Evolutionary conservation across 2,329 filamentous ascomycete species (phyloP).

Genomic region (Lecanoromycetidae sp.): DNA sequence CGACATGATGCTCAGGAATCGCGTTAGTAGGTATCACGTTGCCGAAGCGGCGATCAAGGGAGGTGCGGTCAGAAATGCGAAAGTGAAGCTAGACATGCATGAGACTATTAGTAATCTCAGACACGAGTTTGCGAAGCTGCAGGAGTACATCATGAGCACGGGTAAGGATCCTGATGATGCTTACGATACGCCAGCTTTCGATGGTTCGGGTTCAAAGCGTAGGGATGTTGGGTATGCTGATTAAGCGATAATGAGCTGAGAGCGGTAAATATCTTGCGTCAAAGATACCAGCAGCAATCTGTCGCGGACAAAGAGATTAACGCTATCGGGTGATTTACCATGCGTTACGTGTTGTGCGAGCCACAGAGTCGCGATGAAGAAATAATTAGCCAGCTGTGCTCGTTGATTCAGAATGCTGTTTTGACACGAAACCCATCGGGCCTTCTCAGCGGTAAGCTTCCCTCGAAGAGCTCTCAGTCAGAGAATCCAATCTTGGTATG

Average conservation of each 20-base stretch:
- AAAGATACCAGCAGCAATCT: too few relatives aligned
- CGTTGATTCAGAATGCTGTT: too few relatives aligned
- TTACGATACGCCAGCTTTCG: slow-evolving; percentile 39
- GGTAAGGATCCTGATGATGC: slow-evolving; percentile 43
- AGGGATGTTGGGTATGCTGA: slow-evolving; percentile 15
- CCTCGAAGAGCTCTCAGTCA: too few relatives aligned
- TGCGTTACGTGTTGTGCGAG: too few relatives aligned
- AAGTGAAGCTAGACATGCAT: slow-evolving; percentile 35
- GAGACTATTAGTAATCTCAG: slow-evolving; percentile 38
- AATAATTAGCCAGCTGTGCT: too few relatives aligned
- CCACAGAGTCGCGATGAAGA: too few relatives aligned
- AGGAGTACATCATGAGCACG: slow-evolving; percentile 40
- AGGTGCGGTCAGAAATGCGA: slow-evolving; percentile 37
- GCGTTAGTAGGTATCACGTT: slow-evolving; percentile 48
- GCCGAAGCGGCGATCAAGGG: slow-evolving; percentile 42
- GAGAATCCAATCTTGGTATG: too few relatives aligned
- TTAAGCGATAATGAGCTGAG: background rate
- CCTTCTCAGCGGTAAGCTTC: too few relatives aligned
- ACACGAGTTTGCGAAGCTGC: slow-evolving; percentile 37
- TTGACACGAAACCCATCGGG: too few relatives aligned
- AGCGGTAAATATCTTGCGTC: too few relatives aligned
- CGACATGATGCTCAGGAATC: slow-evolving; percentile 56
- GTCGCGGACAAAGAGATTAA: too few relatives aligned
- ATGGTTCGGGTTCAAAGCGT: slow-evolving; percentile 4
- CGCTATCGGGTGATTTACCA: too few relatives aligned